phyloP scores from a whole-genome alignment of 495 filamentous ascomycete species.

The Chaetomidium leptoderma region DNA sequence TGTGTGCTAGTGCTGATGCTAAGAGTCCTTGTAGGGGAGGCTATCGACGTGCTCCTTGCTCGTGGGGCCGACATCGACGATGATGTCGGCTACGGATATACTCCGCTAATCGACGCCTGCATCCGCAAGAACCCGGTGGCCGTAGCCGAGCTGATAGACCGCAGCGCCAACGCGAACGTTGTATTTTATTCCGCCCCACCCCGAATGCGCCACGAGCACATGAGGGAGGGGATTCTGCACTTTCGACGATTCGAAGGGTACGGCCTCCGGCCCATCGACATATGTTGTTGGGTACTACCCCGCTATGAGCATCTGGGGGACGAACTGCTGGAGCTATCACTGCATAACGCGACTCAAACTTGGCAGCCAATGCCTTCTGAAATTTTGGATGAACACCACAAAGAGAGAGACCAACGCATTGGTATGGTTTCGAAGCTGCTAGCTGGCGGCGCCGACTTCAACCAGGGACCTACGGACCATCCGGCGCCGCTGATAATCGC shows the following conservation, averaged over 20 bases:
- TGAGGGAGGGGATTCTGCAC: no score
- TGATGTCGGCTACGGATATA: slow-evolving; percentile 5
- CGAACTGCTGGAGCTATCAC: no score
- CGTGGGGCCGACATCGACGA: slow-evolving; percentile 22
- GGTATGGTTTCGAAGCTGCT: slow-evolving; percentile 2
- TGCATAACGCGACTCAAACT: neutral
- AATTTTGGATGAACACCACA: neutral
- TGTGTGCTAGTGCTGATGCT: neutral
- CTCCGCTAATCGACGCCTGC: slow-evolving; percentile 5
- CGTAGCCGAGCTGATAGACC: slow-evolving; percentile 2
- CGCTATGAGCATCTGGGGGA: no score
- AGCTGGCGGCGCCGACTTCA: neutral
- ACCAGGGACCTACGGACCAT: no score
- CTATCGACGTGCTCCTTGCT: slow-evolving; percentile 24
- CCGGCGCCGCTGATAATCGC: slow-evolving; percentile 4
- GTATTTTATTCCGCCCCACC: neutral
- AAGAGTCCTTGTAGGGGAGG: neutral
- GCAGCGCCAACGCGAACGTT: slow-evolving; percentile 3
- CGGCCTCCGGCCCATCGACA: slow-evolving; percentile 8
- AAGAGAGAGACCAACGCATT: neutral
- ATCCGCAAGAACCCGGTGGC: neutral
- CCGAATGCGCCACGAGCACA: neutral
- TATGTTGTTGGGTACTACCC: neutral
- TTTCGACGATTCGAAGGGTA: neutral
- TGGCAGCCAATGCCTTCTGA: neutral